Conservation (phyloP, 352 stramenopile genomes). For the Peronospora destructor region DNA sequence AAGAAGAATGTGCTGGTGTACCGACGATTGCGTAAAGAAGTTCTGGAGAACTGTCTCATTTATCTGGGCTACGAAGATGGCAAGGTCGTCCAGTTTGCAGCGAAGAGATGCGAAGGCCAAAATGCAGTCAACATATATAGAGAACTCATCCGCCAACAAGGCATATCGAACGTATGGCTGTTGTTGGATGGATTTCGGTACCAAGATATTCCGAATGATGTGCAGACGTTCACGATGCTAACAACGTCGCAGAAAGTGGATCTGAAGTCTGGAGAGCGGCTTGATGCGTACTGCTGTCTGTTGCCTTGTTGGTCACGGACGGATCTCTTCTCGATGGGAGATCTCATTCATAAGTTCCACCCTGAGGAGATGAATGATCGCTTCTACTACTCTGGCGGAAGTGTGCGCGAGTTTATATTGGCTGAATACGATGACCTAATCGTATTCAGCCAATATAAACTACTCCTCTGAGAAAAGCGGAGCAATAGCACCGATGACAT, state of each 20-base stretch:
- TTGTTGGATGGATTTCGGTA: constrained; percentile 8
- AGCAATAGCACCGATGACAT: too few species aligned
- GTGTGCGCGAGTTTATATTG: constrained; percentile 9
- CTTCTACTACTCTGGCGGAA: constrained; percentile 16
- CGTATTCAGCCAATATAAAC: too few species aligned
- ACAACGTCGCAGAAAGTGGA: constrained; percentile 17
- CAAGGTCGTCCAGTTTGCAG: constrained; percentile 11
- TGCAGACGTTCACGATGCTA: constrained; percentile 12
- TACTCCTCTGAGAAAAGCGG: neutral
- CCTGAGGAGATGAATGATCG: constrained; percentile 7
- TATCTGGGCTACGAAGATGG: constrained; percentile 10
- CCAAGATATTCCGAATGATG: constrained; percentile 1
- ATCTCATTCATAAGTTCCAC: neutral
- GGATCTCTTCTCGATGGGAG: constrained; percentile 4
- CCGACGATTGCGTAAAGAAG: constrained; percentile 10
- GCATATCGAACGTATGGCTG: constrained; percentile 3
- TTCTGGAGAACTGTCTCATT: constrained; percentile 7
- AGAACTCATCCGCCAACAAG: neutral
- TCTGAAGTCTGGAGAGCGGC: constrained; percentile 2
- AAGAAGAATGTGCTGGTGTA: constrained; percentile 34
- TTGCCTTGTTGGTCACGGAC: constrained; percentile 10
- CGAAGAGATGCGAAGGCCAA: neutral
- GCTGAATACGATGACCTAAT: constrained; percentile 1
- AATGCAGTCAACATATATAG: neutral
- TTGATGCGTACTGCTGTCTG: constrained; percentile 7